Conservation (phyloP, 78 protist genomes). For the Dictyostelium capitatum region DNA sequence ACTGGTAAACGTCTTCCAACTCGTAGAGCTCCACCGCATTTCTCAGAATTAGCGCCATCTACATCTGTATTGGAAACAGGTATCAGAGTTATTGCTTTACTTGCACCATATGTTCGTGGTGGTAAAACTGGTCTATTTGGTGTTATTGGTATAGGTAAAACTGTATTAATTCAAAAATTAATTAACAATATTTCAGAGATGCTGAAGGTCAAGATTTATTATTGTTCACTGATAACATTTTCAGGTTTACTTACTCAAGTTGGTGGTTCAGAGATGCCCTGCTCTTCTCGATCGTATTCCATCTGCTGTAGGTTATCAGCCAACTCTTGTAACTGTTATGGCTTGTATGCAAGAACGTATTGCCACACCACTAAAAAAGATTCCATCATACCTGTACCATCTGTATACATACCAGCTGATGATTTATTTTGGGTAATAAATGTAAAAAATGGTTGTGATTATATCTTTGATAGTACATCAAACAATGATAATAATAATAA, state of each 20-base stretch:
- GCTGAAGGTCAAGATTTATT: too few relatives aligned
- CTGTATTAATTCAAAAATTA: too few relatives aligned
- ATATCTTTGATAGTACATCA: too few relatives aligned
- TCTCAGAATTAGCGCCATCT: conserved; percentile 93
- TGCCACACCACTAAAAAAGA: conserved; percentile 98
- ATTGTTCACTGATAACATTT: too few relatives aligned
- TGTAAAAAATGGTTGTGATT: too few relatives aligned
- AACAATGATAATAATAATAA: too few relatives aligned
- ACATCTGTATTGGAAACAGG: conserved; percentile 97
- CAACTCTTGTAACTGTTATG: conserved; percentile 99
- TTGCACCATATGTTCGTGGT: conserved; percentile 99
- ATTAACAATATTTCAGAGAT: too few relatives aligned
- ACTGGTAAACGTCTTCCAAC: conserved; percentile 87
- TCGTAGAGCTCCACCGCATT: conserved; percentile 95
- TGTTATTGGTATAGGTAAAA: conserved; percentile 99
- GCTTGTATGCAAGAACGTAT: conserved; percentile 99
- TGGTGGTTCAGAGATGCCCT: conserved; percentile 99
- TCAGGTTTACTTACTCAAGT: conserved; percentile 99
- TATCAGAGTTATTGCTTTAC: conserved; percentile 98
- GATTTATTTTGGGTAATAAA: too few relatives aligned
- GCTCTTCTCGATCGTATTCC: conserved; percentile 99
- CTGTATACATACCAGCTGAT: conserved; percentile 97
- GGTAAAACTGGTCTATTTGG: conserved; percentile 99
- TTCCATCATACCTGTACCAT: conserved; percentile 99
- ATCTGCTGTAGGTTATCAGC: conserved; percentile 99